A percentile compares a stretch with the other conserved stretches of the same genome.
phyloP scores from a whole-genome alignment of 164 flowering plant genomes.

The Aristolochia contorta region DNA sequence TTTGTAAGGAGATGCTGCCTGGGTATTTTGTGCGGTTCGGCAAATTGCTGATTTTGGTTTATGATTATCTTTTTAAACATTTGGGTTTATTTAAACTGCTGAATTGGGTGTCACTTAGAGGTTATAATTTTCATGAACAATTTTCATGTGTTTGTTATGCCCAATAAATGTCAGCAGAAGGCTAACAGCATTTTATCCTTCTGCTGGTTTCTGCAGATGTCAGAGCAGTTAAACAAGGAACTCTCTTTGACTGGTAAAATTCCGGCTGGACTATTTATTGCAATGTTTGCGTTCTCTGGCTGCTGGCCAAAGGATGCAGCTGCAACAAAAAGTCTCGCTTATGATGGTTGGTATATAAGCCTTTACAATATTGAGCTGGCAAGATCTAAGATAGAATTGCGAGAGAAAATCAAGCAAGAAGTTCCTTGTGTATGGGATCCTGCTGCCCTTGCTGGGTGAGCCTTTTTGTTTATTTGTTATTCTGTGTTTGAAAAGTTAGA shows the following conservation, averaged over 20 bases:
- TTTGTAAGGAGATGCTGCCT: no score
- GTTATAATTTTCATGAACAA: no score
- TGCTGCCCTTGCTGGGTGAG: constrained; percentile 75
- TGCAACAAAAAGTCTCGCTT: constrained; percentile 54
- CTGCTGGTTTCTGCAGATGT: constrained; percentile 44
- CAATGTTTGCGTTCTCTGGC: constrained; percentile 56
- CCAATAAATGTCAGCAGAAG: no score
- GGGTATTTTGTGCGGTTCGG: no score
- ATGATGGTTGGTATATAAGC: constrained; percentile 73
- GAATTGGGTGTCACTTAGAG: no score
- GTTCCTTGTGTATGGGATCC: constrained; percentile 89
- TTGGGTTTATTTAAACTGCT: no score
- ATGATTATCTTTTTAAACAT: no score
- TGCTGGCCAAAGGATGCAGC: constrained; percentile 81
- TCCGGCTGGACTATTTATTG: constrained; percentile 65
- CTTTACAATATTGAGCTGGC: constrained; percentile 63
- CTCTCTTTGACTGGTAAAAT: constrained; percentile 64
- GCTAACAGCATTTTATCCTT: no score
- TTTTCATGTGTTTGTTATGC: no score
- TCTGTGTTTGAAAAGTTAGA: no score
- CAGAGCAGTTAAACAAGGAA: constrained; percentile 72
- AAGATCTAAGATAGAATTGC: constrained; percentile 42
- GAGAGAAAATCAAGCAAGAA: constrained; percentile 48
- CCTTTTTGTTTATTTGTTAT: no score
- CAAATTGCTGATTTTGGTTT: no score